Percentiles rank a stretch among this genome's conserved stretches.
Evolutionary conservation across 345 rosid genomes (phyloP).

Genomic region (Punica granatum): DNA sequence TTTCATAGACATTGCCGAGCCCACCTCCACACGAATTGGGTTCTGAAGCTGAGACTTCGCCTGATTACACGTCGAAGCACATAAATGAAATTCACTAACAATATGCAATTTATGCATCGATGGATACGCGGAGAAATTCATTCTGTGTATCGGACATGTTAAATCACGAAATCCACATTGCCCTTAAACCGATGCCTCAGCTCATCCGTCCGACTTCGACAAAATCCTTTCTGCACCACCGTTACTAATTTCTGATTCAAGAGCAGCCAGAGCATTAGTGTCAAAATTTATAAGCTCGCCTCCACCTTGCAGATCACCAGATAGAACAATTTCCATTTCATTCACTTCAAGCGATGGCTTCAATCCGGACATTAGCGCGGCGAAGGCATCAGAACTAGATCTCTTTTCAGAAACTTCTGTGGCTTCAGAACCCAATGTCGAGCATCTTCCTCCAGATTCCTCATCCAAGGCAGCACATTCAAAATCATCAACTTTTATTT

Average conservation of each 20-base stretch:
- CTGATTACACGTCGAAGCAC: conserved; percentile 23
- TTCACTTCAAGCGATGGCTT: conserved; percentile 12
- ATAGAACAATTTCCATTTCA: conserved; percentile 10
- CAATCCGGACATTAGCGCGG: conserved; percentile 37
- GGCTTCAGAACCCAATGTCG: conserved; percentile 7
- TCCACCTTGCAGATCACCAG: conserved; percentile 12
- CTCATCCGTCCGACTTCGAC: conserved; percentile 30
- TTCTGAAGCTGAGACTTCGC: conserved; percentile 55
- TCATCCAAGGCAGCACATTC: conserved; percentile 12
- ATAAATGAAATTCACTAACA: neutral
- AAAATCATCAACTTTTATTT: conserved; percentile 37
- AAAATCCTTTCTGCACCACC: conserved; percentile 56
- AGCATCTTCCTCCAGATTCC: conserved; percentile 13
- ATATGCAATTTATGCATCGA: neutral
- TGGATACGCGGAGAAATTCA: neutral
- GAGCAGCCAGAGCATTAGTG: conserved; percentile 79
- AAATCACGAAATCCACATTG: conserved; percentile 63
- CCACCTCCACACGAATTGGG: conserved; percentile 44
- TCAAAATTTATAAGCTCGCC: conserved; percentile 54
- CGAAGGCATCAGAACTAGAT: conserved; percentile 20
- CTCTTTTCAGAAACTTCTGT: conserved; percentile 18
- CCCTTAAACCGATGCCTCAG: conserved; percentile 69
- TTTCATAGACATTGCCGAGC: conserved; percentile 31
- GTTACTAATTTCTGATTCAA: conserved; percentile 81
- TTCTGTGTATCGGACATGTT: conserved; percentile 39